Conservation (phyloP, 179 eudicot species). For the Nepenthes alata region DNA sequence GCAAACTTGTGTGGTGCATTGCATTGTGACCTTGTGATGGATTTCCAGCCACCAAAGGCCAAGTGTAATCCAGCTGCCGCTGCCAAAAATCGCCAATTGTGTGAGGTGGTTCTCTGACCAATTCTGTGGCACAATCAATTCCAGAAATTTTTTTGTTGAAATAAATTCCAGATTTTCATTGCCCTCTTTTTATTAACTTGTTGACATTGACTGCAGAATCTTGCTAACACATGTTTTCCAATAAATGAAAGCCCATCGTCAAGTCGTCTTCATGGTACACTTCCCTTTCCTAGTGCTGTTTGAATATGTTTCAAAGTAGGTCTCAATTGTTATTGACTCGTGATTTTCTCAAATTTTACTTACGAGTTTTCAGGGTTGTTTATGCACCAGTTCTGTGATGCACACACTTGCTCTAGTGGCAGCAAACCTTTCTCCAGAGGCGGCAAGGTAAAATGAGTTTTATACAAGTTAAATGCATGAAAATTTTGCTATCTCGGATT, state of each 20-base stretch:
- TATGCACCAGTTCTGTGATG: conserved; percentile 81
- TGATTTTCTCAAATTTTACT: not conserved
- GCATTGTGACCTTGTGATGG: conserved; percentile 70
- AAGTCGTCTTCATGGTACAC: conserved; percentile 74
- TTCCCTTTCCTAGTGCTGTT: not conserved
- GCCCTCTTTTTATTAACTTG: not conserved
- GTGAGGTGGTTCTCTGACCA: conserved; percentile 50
- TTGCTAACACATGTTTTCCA: conserved; percentile 78
- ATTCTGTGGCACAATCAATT: not conserved
- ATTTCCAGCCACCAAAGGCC: conserved; percentile 32
- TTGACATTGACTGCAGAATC: conserved; percentile 39
- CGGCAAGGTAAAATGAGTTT: conserved; percentile 44
- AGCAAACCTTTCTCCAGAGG: conserved; percentile 67
- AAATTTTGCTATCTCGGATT: no score
- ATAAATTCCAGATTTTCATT: not conserved
- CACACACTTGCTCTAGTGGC: conserved; percentile 62
- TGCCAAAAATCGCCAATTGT: conserved; percentile 53
- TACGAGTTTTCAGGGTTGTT: conserved; percentile 44
- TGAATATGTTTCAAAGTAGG: no score
- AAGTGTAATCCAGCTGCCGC: conserved; percentile 93
- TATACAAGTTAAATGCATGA: no score
- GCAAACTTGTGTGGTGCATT: conserved; percentile 84
- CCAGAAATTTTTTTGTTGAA: no score
- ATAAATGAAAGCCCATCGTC: conserved; percentile 57
- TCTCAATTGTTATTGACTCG: no score